Evolutionary conservation across 2,329 filamentous ascomycete species (phyloP).

Genomic region (Phialocephala subalpina): DNA sequence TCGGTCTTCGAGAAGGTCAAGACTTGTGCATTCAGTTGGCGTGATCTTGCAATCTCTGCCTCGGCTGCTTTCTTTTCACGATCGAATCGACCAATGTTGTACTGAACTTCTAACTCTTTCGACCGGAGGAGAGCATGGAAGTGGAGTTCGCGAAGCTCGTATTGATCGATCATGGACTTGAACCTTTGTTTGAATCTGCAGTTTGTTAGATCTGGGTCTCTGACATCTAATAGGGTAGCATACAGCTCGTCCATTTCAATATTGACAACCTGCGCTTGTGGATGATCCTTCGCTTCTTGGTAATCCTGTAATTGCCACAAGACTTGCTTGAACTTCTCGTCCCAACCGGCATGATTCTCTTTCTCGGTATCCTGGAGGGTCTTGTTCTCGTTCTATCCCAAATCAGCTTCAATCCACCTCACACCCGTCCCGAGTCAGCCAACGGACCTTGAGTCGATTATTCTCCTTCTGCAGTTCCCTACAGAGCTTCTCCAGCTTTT

Average conservation of each 20-base stretch:
- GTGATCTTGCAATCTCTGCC: slow-evolving; percentile 78
- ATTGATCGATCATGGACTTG: slow-evolving; percentile 96
- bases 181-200: slow-evolving; percentile 82
- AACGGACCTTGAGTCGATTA: slow-evolving; percentile 89
- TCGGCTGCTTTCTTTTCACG: slow-evolving; percentile 90
- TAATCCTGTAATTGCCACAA: slow-evolving; percentile 87
- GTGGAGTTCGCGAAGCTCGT: slow-evolving; percentile 92
- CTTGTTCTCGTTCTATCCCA: slow-evolving; percentile 84
- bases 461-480: slow-evolving; percentile 96
- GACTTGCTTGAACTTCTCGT: slow-evolving; percentile 82
- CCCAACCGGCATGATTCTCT: slow-evolving; percentile 81
- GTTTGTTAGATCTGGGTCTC: slow-evolving; percentile 49
- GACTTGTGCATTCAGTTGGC: slow-evolving; percentile 89
- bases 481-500: slow-evolving; percentile 96
- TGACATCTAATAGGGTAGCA: slow-evolving; percentile 13
- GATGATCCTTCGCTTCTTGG: slow-evolving; percentile 85
- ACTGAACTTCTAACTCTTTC: slow-evolving; percentile 95
- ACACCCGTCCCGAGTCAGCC: slow-evolving; percentile 24
- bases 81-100: slow-evolving; percentile 87
- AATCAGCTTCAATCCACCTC: slow-evolving; percentile 34
- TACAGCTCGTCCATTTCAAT: slow-evolving; percentile 91
- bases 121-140: slow-evolving; percentile 91
- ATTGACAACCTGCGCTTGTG: slow-evolving; percentile 81
- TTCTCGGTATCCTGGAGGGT: slow-evolving; percentile 87
- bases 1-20: slow-evolving; percentile 97